Evolutionary conservation across 2,329 filamentous ascomycete species (phyloP).

Genomic region (Beauveria pseudobassiana): DNA sequence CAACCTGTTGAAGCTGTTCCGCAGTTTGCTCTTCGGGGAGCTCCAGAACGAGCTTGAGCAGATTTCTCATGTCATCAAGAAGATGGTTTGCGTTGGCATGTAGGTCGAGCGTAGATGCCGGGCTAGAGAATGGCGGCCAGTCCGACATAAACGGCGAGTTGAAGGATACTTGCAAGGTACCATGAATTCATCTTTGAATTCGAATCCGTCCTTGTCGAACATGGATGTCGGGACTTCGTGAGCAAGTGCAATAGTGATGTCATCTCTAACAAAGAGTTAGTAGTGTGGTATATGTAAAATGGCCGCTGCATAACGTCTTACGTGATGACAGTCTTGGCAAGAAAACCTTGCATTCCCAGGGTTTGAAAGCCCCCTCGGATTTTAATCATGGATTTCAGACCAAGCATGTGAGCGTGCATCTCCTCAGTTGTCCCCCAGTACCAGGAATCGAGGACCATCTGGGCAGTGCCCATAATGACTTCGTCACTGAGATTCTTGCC

Average conservation of each 20-base stretch:
- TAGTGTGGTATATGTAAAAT: neutral
- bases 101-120: constrained; percentile 33
- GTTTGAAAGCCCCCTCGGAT: constrained; percentile 38
- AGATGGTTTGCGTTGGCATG: constrained; percentile 39
- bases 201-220: constrained; percentile 32
- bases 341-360: constrained; percentile 38
- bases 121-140: constrained; percentile 35
- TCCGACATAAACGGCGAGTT: constrained; percentile 40
- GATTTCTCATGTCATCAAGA: constrained; percentile 42
- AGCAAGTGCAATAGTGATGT: constrained; percentile 40
- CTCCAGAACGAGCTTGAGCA: constrained; percentile 35
- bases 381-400: constrained; percentile 40
- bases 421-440: constrained; percentile 42
- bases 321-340: constrained; percentile 42
- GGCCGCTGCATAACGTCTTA: constrained; percentile 22
- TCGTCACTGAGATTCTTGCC: constrained; percentile 34
- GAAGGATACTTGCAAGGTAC: constrained; percentile 35
- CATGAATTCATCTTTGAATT: constrained; percentile 31
- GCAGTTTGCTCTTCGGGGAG: constrained; percentile 28
- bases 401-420: constrained; percentile 37
- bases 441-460: constrained; percentile 45
- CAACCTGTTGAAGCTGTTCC: constrained; percentile 32
- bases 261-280: constrained; percentile 29
- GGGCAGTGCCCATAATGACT: constrained; percentile 39
- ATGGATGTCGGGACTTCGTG: constrained; percentile 38